Evolutionary conservation across 345 rosid genomes (phyloP).

Genomic region (Salix arbutifolia): DNA sequence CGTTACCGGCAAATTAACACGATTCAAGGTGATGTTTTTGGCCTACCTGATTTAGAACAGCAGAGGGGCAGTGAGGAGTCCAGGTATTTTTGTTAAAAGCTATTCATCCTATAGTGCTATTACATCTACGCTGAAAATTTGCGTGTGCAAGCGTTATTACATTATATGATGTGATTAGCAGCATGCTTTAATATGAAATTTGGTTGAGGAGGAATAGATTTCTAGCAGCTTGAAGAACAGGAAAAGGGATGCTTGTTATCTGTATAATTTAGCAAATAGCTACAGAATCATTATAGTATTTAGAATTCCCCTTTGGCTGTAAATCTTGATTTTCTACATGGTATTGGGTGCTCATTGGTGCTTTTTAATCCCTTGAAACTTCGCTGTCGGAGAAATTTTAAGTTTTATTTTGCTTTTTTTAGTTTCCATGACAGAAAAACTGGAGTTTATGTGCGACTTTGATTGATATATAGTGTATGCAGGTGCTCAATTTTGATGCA

Average conservation of each 20-base stretch:
- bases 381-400: neutral
- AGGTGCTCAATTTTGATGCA: constrained; percentile 82
- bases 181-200: neutral
- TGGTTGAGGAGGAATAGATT: neutral
- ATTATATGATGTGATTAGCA: neutral
- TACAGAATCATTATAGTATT: neutral
- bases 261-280: neutral
- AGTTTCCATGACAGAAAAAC: neutral
- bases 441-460: neutral
- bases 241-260: neutral
- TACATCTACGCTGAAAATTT: neutral
- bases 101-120: neutral
- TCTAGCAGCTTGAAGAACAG: neutral
- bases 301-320: neutral
- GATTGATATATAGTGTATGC: constrained; percentile 22
- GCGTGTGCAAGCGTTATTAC: neutral
- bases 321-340: neutral
- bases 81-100: constrained; percentile 45
- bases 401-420: neutral
- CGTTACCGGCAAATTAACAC: constrained; percentile 50
- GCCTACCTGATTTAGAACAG: constrained; percentile 59
- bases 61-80: constrained; percentile 69
- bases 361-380: neutral
- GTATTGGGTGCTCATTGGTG: neutral
- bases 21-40: constrained; percentile 47